Percentiles rank a stretch among this genome's conserved stretches.
phyloP scores from a whole-genome alignment of 1,139 yeast genomes.

The Yamadazyma atmosphaerica region DNA sequence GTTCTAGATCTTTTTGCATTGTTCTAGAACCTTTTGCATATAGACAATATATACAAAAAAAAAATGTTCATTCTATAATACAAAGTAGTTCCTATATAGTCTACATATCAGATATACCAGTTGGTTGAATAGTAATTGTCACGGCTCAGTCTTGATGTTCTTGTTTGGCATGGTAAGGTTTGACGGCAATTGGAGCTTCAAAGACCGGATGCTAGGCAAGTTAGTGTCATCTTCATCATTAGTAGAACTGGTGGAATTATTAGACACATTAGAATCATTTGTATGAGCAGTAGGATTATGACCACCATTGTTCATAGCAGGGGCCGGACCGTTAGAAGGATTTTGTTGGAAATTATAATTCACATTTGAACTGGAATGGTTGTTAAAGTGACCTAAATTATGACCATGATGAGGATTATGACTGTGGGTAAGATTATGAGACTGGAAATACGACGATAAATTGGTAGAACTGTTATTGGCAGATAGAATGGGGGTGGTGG shows the following conservation, averaged over 20 bases:
- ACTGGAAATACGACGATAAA: constrained; percentile 22
- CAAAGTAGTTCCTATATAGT: too few relatives aligned
- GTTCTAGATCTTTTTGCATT: constrained; percentile 43
- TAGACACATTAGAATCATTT: constrained; percentile 4
- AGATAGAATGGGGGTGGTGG: constrained; percentile 45
- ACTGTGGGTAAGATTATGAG: constrained; percentile 7
- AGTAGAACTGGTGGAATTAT: constrained; percentile 7
- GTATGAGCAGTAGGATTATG: constrained; percentile 21
- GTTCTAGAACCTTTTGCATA: too few relatives aligned
- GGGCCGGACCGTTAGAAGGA: neutral
- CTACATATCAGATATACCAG: too few relatives aligned
- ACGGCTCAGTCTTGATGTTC: constrained; percentile 5
- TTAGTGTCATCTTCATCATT: constrained; percentile 14
- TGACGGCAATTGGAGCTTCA: constrained; percentile 50
- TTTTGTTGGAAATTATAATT: neutral
- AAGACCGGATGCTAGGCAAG: constrained; percentile 51
- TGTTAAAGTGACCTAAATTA: constrained; percentile 17
- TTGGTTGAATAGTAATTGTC: too few relatives aligned
- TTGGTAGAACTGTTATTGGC: constrained; percentile 50
- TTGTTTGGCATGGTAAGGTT: constrained; percentile 26
- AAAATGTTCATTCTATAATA: constrained; percentile 2
- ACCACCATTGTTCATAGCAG: neutral
- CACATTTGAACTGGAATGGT: constrained; percentile 1
- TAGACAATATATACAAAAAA: too few relatives aligned
- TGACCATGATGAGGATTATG: constrained; percentile 4